Evolutionary conservation across 2,329 filamentous ascomycete species (phyloP).

Genomic region (Colletotrichum tropicicola): DNA sequence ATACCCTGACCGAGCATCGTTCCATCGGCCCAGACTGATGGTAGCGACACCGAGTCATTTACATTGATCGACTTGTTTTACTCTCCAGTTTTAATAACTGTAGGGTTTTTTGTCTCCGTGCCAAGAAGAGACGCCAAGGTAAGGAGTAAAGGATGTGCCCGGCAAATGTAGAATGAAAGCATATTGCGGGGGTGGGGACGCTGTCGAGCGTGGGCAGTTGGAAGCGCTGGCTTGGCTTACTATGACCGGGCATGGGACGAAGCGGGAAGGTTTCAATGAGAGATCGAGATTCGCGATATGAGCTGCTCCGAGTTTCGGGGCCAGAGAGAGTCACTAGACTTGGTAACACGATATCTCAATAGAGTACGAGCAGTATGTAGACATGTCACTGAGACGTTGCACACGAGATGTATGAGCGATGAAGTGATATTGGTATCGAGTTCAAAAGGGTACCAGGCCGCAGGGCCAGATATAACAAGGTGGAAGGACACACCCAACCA

Average conservation of each 20-base stretch:
- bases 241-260: not conserved
- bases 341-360: no score
- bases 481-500: not conserved
- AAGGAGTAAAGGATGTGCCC: not conserved
- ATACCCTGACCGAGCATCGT: no score
- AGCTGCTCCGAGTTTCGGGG: no score
- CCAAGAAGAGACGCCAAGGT: not conserved
- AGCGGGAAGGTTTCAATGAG: not conserved
- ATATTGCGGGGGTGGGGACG: not conserved
- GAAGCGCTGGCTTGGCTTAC: constrained; percentile 17
- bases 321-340: no score
- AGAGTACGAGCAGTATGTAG: no score
- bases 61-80: not conserved
- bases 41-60: not conserved
- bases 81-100: not conserved
- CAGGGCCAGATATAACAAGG: not conserved
- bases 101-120: not conserved
- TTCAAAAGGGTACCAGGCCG: not conserved
- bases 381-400: not conserved
- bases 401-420: not conserved
- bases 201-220: not conserved
- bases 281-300: constrained; percentile 1
- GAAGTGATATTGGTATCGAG: not conserved
- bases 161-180: not conserved
- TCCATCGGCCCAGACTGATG: not conserved